Evolutionary conservation across 306 rosid genomes (phyloP).

Genomic region (Crotalaria pallida): DNA sequence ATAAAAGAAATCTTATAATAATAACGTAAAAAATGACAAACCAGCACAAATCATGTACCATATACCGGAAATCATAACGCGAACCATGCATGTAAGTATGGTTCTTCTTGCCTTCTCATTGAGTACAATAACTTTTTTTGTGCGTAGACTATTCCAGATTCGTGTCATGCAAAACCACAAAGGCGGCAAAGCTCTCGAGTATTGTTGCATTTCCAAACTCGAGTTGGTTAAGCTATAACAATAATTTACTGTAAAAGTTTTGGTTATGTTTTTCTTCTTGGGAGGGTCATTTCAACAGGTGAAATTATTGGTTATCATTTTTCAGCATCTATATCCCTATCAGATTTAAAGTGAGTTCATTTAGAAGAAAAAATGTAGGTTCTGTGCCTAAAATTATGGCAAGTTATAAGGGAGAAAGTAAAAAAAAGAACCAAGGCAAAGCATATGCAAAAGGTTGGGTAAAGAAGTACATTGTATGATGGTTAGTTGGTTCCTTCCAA

Average conservation of each 20-base stretch:
- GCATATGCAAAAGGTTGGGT: not conserved
- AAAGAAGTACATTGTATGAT: not conserved
- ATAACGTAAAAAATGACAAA: too few relatives aligned
- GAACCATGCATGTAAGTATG: too few relatives aligned
- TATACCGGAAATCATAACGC: too few relatives aligned
- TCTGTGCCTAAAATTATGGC: conserved; percentile 3
- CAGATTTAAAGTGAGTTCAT: not conserved
- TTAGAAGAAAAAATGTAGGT: not conserved
- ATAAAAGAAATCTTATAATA: too few relatives aligned
- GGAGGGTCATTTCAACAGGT: not conserved
- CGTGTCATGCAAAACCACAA: too few relatives aligned
- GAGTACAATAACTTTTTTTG: too few relatives aligned
- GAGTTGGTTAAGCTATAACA: too few relatives aligned
- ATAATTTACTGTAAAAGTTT: conserved; percentile 5
- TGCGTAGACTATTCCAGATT: too few relatives aligned
- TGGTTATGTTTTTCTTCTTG: not conserved
- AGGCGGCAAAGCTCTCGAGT: too few relatives aligned
- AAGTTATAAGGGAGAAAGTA: not conserved
- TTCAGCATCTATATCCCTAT: not conserved
- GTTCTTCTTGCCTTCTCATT: conserved; percentile 77
- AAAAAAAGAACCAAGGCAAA: not conserved
- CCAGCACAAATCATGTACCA: too few relatives aligned
- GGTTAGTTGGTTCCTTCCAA: conserved; percentile 2
- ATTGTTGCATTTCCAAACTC: too few relatives aligned
- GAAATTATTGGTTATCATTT: not conserved